These are phyloP conservation scores for Colletotrichum brevisporum DNA, from an alignment of 2,329 filamentous ascomycete genomes.

Conservation along the genomic window DNA sequence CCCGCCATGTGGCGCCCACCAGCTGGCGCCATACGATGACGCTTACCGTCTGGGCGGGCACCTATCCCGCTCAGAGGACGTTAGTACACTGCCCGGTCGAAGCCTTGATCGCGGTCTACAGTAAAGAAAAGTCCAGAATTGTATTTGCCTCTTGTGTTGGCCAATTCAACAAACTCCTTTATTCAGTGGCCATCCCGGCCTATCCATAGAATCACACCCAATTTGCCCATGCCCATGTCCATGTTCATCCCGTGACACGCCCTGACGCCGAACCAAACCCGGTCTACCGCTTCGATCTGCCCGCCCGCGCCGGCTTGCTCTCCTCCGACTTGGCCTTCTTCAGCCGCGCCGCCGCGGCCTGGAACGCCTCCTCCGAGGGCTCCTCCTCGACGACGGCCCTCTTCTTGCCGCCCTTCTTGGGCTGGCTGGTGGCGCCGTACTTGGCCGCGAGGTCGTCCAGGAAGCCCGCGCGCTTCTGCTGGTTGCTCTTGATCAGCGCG, in stretches of 20 bases:
- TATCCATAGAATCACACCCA: slow-evolving; percentile 8
- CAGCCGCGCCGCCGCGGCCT: slow-evolving; percentile 67
- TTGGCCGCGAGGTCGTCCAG: slow-evolving; percentile 83
- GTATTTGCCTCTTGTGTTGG: not conserved
- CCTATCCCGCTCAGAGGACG: too few species aligned
- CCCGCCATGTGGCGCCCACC: slow-evolving; percentile 29
- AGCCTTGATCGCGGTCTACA: too few species aligned
- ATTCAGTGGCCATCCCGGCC: slow-evolving; percentile 25
- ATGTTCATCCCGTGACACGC: too few species aligned
- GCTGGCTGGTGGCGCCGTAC: slow-evolving; percentile 68
- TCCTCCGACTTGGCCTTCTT: slow-evolving; percentile 51
- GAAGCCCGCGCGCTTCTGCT: slow-evolving; percentile 76
- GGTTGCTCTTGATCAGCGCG: slow-evolving; percentile 81
- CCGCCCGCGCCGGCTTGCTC: slow-evolving; percentile 23
- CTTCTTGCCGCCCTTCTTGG: slow-evolving; percentile 68
- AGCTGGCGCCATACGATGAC: slow-evolving; percentile 5
- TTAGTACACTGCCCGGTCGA: too few species aligned
- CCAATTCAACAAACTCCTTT: slow-evolving; percentile 30
- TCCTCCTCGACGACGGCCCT: slow-evolving; percentile 73
- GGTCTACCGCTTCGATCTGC: slow-evolving; percentile 26
- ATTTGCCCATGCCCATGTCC: not conserved
- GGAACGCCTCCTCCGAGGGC: slow-evolving; percentile 73
- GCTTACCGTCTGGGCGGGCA: too few species aligned
- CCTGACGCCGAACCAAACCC: slow-evolving; percentile 29
- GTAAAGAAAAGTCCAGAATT: too few species aligned